Conservation (phyloP, 768 basidiomycete genomes). For the Peribolospora kevripleyi region DNA sequence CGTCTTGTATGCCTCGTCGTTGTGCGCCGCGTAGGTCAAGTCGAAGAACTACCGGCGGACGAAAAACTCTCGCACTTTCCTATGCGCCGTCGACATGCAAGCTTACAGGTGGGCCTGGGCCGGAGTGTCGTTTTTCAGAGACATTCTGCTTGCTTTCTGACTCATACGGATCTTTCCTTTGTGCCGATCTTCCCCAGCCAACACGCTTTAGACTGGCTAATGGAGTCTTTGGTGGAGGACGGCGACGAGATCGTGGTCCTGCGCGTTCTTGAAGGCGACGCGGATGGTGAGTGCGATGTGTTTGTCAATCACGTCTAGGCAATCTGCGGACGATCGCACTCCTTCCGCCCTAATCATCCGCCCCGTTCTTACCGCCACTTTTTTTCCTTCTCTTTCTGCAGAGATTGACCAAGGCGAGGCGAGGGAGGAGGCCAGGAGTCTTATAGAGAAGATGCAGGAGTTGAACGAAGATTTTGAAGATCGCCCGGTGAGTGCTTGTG, state of each 20-base stretch:
- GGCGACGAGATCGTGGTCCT: conserved; percentile 85
- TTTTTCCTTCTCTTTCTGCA: background rate
- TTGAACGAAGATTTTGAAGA: conserved; percentile 57
- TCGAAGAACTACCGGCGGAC: too few relatives aligned
- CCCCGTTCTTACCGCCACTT: background rate
- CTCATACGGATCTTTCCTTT: too few relatives aligned
- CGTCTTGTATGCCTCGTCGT: too few relatives aligned
- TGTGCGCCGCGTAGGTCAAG: too few relatives aligned
- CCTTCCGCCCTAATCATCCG: background rate
- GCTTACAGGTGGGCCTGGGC: too few relatives aligned
- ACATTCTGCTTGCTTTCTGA: too few relatives aligned
- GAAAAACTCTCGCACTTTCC: too few relatives aligned
- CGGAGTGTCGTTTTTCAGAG: too few relatives aligned
- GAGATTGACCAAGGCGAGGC: conserved; percentile 32
- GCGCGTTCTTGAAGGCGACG: conserved; percentile 69
- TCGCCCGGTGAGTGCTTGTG: conserved; percentile 33
- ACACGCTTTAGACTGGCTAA: too few relatives aligned
- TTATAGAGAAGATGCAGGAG: conserved; percentile 55
- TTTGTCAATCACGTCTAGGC: background rate
- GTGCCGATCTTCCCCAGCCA: too few relatives aligned
- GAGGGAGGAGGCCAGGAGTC: conserved; percentile 60
- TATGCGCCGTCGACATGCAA: too few relatives aligned
- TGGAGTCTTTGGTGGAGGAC: conserved; percentile 26
- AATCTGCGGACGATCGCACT: background rate
- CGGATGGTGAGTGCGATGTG: conserved; percentile 32